These are phyloP conservation scores for Sporothrix luriei DNA, from an alignment of 2,329 filamentous ascomycete species.

Conservation along the genomic window DNA sequence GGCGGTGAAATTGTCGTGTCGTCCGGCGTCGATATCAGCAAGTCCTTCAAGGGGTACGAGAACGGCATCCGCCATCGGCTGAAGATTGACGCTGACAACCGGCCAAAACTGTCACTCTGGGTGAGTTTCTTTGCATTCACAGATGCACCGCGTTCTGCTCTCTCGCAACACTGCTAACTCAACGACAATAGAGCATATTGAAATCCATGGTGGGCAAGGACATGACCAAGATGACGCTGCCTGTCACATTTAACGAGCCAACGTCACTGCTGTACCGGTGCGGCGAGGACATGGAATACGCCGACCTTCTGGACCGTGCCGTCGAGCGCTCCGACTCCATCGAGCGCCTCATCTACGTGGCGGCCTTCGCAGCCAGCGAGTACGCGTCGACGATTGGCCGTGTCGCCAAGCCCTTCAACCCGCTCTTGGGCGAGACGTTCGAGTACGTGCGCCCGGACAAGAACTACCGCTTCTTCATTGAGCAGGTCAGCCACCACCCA, in stretches of 20 bases:
- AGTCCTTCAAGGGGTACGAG: conserved; percentile 87
- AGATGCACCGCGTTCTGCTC: neutral
- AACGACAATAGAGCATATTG: conserved; percentile 68
- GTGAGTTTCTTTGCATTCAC: conserved; percentile 55
- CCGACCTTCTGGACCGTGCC: conserved; percentile 85
- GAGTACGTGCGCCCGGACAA: conserved; percentile 96
- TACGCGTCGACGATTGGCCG: conserved; percentile 96
- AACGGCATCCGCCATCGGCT: conserved; percentile 77
- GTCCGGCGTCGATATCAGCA: conserved; percentile 65
- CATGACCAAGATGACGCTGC: conserved; percentile 99
- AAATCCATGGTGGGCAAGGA: conserved; percentile 99
- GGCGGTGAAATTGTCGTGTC: conserved; percentile 47
- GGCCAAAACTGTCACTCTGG: conserved; percentile 95
- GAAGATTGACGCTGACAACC: conserved; percentile 87
- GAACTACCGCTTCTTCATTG: conserved; percentile 96
- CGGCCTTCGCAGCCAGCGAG: conserved; percentile 92
- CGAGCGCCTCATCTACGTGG: conserved; percentile 91
- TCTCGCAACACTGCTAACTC: conserved; percentile 44
- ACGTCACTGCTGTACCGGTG: conserved; percentile 94
- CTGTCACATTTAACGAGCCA: conserved; percentile 97
- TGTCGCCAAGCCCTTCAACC: conserved; percentile 98
- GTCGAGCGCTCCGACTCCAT: conserved; percentile 83
- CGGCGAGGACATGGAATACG: conserved; percentile 97
- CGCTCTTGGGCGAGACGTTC: conserved; percentile 91
- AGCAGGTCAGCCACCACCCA: conserved; percentile 97